Evolutionary conservation across 83 land plant species (phyloP), one percentile per base, ranked within the genome.

Genomic region (Thuja plicata): DNA sequence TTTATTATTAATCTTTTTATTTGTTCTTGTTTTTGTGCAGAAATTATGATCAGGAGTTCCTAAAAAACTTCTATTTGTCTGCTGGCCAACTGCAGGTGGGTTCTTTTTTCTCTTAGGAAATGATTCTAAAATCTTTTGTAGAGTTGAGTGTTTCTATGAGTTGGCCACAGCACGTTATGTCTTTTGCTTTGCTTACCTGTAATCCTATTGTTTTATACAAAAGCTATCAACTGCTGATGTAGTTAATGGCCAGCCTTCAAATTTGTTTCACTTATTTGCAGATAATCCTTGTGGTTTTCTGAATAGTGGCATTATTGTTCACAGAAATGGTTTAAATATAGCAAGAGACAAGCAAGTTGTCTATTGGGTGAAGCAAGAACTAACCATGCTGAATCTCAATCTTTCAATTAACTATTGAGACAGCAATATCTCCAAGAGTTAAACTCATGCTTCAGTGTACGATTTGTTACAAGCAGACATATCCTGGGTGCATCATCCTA

Each of bases 21-120:
- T 38, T 76, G n/a, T 24, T 86, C 35, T 6, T 87, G 19, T 82
- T 60, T 62, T 60, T 62, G 54, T 91, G 46, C 92, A 98, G 99
- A 89, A 94, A 93, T 79, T 94, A 94, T 93, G 97, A 96, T 66
- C 98, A 89, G 87, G 99, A 96, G 87, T 90, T 94, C 88, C 92
- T 98, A 92, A 98, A 95, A 91, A 92, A 96, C 60, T 97, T 98
- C 88, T 97, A 93, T 85, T 89, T 94, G 15, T 94, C 99, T 38
- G 90, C 94, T 81, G 99, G 99, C 43, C 97, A 95, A 78, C 91
- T 92, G 45, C 94, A 96, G 88, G 99, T 97, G 90, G 24, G 16
- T 87, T 45, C 19, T 24, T 32, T 45, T 0, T 30, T 45, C 48
- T 83, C 35, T 83, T 83, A n/a, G 19, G 48, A 2, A 10, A 80